phyloP scores from a whole-genome alignment of 2,329 filamentous ascomycete genomes.

The Botrytis elliptica region DNA sequence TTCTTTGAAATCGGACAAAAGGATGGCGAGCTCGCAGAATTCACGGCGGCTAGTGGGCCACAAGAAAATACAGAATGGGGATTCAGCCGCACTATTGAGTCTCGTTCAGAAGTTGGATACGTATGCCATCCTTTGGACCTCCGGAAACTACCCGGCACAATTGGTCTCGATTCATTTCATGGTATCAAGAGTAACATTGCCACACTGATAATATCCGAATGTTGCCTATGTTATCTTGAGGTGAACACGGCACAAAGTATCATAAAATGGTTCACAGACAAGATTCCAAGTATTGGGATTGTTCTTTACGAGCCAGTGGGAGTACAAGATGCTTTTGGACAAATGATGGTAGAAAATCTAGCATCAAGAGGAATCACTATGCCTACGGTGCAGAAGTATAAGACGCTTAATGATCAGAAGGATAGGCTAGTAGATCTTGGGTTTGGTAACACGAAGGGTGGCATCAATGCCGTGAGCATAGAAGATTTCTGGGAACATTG shows the following conservation, averaged over 20 bases:
- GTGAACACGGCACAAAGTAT: conserved; percentile 62
- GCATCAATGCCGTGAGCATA: conserved; percentile 58
- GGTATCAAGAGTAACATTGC: conserved; percentile 60
- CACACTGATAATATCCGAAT: conserved; percentile 88
- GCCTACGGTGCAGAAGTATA: conserved; percentile 76
- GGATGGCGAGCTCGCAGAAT: conserved; percentile 39
- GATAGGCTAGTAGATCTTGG: conserved; percentile 64
- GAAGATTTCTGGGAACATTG: conserved; percentile 75
- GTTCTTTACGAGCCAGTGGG: conserved; percentile 88
- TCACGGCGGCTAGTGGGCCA: conserved; percentile 15
- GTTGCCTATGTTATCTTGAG: conserved; percentile 87
- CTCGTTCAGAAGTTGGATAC: conserved; percentile 40
- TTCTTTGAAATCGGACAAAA: conserved; percentile 1
- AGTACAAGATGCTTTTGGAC: conserved; percentile 81
- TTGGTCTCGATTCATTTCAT: conserved; percentile 36
- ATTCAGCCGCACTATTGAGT: conserved; percentile 24
- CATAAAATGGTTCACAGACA: conserved; percentile 61
- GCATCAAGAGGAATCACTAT: conserved; percentile 78
- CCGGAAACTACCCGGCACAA: conserved; percentile 31
- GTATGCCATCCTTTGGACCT: conserved; percentile 48
- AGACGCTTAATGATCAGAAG: conserved; percentile 65
- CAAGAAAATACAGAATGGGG: conserved; percentile 35
- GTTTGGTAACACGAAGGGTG: conserved; percentile 48
- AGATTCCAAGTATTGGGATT: conserved; percentile 52
- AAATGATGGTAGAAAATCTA: conserved; percentile 89